phyloP scores from a whole-genome alignment of 2,329 filamentous ascomycete genomes.

The Penicillium sp. region DNA sequence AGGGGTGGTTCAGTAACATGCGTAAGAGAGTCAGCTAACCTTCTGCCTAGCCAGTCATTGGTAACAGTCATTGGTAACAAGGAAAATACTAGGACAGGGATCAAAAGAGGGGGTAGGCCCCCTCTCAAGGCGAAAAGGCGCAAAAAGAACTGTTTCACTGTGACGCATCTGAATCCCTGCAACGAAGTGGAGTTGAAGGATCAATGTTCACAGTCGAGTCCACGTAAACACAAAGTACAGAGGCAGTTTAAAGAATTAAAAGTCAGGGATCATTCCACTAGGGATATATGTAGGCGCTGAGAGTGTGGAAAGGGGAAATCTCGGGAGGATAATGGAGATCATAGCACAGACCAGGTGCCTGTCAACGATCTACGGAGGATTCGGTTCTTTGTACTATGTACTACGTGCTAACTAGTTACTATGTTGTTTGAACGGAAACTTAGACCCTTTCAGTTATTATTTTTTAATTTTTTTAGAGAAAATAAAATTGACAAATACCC shows the following conservation, averaged over 20 bases:
- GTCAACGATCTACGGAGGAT: not conserved
- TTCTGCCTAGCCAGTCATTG: not conserved
- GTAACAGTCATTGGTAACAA: not conserved
- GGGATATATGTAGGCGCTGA: not conserved
- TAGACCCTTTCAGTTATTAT: not conserved
- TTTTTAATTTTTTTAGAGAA: not conserved
- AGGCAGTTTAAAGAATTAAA: not conserved
- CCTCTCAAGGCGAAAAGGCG: conserved; percentile 6
- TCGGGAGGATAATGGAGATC: not conserved
- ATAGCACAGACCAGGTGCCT: not conserved
- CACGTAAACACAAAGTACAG: not conserved
- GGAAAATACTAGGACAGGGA: conserved; percentile 16
- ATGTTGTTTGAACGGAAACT: too few species aligned
- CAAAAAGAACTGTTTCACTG: conserved; percentile 17
- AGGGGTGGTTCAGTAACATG: not conserved
- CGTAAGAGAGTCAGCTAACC: not conserved
- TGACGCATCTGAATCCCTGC: conserved; percentile 22
- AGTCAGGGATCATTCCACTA: not conserved
- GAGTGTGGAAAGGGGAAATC: not conserved
- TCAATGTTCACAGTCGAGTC: not conserved
- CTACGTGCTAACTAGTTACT: too few species aligned
- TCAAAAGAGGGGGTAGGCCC: conserved; percentile 18
- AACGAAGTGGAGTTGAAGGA: conserved; percentile 16
- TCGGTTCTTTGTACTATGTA: not conserved
- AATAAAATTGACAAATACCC: not conserved